Evolutionary conservation across 2,329 filamentous ascomycete species (phyloP).

Genomic region (Aspergillus sp.): DNA sequence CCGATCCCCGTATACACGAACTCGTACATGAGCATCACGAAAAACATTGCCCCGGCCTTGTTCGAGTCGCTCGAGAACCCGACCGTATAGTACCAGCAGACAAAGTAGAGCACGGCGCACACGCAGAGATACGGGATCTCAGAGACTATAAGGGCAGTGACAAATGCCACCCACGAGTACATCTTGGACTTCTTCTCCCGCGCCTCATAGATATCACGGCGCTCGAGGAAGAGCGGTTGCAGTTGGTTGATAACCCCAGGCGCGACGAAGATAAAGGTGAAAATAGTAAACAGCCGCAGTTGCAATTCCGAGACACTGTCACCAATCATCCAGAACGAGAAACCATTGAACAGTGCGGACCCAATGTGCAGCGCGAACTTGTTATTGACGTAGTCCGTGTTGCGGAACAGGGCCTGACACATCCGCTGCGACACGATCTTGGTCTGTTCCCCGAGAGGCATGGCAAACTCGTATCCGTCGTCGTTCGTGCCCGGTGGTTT

Average conservation of each 20-base stretch:
- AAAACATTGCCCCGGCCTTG: slow-evolving; percentile 45
- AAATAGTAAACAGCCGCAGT: slow-evolving; percentile 62
- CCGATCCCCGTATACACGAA: slow-evolving; percentile 64
- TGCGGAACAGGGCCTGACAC: slow-evolving; percentile 58
- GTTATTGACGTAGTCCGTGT: slow-evolving; percentile 58
- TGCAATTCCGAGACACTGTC: slow-evolving; percentile 58
- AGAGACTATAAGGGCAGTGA: slow-evolving; percentile 57
- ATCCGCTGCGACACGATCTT: slow-evolving; percentile 58
- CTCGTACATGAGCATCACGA: slow-evolving; percentile 67
- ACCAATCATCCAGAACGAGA: slow-evolving; percentile 61
- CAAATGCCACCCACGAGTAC: slow-evolving; percentile 68
- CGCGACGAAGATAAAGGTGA: slow-evolving; percentile 52
- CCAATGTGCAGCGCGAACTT: slow-evolving; percentile 51
- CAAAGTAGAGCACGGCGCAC: slow-evolving; percentile 57
- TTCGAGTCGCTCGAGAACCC: slow-evolving; percentile 39
- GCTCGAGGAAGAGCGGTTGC: slow-evolving; percentile 62
- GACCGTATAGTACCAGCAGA: slow-evolving; percentile 64
- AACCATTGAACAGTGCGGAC: slow-evolving; percentile 41
- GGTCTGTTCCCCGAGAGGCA: slow-evolving; percentile 54
- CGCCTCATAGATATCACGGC: slow-evolving; percentile 56
- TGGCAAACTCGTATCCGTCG: slow-evolving; percentile 54
- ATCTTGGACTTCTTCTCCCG: slow-evolving; percentile 64
- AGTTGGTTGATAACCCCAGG: slow-evolving; percentile 41
- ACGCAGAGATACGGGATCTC: slow-evolving; percentile 62
- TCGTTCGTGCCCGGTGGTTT: slow-evolving; percentile 38